Evolutionary conservation across 495 filamentous ascomycete species (phyloP).

Genomic region (Echria macrotheca): DNA sequence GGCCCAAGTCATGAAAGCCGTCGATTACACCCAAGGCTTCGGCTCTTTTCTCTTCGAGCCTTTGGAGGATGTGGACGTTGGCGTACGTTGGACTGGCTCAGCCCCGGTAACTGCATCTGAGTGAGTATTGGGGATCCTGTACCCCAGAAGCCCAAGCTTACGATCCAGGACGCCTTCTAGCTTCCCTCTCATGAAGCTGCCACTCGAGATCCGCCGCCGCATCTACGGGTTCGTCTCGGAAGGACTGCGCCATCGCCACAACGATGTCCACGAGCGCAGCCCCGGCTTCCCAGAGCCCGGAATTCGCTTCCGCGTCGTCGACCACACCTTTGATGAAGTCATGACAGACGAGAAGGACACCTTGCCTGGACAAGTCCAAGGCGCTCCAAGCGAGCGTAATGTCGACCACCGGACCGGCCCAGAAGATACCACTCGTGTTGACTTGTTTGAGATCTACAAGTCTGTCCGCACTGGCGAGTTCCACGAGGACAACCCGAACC

Average conservation of each 20-base stretch:
- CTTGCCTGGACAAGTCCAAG: neutral
- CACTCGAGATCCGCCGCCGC: slow-evolving; percentile 1
- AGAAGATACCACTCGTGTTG: neutral
- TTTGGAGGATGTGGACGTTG: neutral
- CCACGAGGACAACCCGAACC: neutral
- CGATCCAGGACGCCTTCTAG: too few relatives aligned
- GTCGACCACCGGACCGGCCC: neutral
- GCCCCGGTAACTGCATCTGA: too few relatives aligned
- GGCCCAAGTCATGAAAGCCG: too few relatives aligned
- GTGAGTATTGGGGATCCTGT: too few relatives aligned
- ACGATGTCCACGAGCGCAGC: neutral
- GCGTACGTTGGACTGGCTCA: neutral
- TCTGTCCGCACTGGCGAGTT: neutral
- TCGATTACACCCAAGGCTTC: slow-evolving; percentile 13
- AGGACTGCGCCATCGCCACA: neutral
- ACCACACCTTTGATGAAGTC: neutral
- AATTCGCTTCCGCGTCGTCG: neutral
- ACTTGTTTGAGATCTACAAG: slow-evolving; percentile 8
- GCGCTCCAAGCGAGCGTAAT: slow-evolving; percentile 2
- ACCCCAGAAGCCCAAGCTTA: too few relatives aligned
- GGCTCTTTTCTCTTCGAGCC: slow-evolving; percentile 14
- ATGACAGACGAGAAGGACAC: neutral
- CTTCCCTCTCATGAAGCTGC: slow-evolving; percentile 4
- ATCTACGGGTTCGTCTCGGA: neutral
- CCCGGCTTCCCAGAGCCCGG: neutral